These are phyloP conservation scores for Berberis thunbergii DNA, from an alignment of 164 flowering plant species.

Conservation along the genomic window DNA sequence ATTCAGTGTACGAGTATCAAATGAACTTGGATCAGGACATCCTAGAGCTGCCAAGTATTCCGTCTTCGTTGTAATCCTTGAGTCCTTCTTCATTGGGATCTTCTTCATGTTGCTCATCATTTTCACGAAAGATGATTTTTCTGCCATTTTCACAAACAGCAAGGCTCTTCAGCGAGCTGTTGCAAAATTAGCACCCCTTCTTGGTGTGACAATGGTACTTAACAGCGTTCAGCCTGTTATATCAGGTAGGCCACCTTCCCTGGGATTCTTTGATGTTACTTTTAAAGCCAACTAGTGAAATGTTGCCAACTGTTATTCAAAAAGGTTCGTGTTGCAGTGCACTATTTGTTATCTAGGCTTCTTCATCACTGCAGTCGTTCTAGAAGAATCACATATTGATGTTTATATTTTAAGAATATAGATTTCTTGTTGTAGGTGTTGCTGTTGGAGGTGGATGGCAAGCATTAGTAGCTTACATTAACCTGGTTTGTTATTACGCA, in stretches of 20 bases:
- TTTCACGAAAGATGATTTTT: slow-evolving; percentile 43
- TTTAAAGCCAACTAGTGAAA: too few species aligned
- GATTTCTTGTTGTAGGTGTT: slow-evolving; percentile 47
- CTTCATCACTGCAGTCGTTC: too few species aligned
- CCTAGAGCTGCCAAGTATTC: slow-evolving; percentile 87
- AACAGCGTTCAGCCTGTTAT: slow-evolving; percentile 91
- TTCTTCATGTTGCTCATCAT: slow-evolving; percentile 40
- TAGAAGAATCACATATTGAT: neutral
- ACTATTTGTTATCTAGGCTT: too few species aligned
- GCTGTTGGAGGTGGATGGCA: slow-evolving; percentile 95
- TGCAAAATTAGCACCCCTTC: slow-evolving; percentile 55
- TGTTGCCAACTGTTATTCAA: too few species aligned
- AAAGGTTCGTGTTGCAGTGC: too few species aligned
- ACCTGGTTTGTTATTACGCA: slow-evolving; percentile 58
- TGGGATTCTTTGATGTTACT: too few species aligned
- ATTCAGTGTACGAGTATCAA: slow-evolving; percentile 73
- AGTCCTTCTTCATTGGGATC: slow-evolving; percentile 68
- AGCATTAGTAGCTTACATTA: slow-evolving; percentile 77
- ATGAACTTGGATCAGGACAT: slow-evolving; percentile 86
- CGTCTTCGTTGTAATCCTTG: slow-evolving; percentile 41
- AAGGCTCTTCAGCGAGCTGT: slow-evolving; percentile 58
- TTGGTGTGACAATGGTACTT: slow-evolving; percentile 77
- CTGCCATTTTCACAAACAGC: slow-evolving; percentile 61
- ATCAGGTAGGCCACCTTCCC: slow-evolving; percentile 43
- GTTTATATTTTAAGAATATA: neutral